Conservation (phyloP, 2,329 filamentous ascomycete genomes). For the Colletotrichum graminicola region DNA sequence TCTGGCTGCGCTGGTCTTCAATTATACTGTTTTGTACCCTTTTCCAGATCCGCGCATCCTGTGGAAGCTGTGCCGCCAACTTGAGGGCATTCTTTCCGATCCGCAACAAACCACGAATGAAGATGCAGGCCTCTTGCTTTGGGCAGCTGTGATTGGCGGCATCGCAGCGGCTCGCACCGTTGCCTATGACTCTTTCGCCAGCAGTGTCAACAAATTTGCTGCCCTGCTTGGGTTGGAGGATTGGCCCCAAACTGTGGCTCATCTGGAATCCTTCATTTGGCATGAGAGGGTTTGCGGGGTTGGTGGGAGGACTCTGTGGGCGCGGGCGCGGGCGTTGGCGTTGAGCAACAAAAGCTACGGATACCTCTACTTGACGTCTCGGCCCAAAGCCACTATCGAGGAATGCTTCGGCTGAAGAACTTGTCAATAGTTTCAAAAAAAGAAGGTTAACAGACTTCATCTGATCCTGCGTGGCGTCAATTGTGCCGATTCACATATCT, state of each 20-base stretch:
- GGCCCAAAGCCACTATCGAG: neutral
- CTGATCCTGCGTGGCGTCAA: neutral
- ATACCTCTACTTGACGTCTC: neutral
- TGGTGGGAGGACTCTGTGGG: neutral
- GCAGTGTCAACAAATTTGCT: neutral
- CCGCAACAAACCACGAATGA: neutral
- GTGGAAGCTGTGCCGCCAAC: neutral
- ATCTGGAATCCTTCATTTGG: constrained; percentile 2
- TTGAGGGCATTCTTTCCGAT: neutral
- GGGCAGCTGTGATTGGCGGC: neutral
- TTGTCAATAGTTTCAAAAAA: neutral
- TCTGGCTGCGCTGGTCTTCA: neutral
- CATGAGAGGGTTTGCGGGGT: neutral
- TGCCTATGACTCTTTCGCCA: neutral
- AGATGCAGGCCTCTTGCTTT: neutral
- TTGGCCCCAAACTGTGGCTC: neutral
- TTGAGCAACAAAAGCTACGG: neutral
- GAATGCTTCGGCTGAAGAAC: neutral
- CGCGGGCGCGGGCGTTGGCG: neutral
- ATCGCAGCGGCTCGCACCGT: neutral
- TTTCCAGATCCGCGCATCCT: neutral
- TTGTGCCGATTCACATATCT: neutral
- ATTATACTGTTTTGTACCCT: neutral
- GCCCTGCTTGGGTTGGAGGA: neutral
- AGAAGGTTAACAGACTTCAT: neutral